Evolutionary conservation across 2,329 filamentous ascomycete species (phyloP).

Genomic region (Monosporascus sp.): DNA sequence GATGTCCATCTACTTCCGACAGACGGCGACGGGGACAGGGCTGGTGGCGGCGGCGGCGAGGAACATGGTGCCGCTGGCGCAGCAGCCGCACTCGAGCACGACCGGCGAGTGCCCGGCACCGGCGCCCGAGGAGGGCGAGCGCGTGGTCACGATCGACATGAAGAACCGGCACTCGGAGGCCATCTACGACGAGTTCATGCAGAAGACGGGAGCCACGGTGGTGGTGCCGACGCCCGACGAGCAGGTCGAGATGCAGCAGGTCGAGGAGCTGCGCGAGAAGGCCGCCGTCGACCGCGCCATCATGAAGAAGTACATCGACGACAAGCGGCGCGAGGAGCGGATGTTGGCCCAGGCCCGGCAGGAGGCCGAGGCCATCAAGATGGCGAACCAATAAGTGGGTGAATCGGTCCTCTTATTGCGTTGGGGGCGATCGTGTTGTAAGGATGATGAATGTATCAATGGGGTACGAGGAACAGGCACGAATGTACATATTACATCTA

Average conservation of each 20-base stretch:
- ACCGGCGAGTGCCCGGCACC: conserved; percentile 44
- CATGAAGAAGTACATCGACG: conserved; percentile 46
- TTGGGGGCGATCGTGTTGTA: no score
- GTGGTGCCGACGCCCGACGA: conserved; percentile 58
- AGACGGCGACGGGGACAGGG: conserved; percentile 21
- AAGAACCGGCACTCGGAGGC: conserved; percentile 53
- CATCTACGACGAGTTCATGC: conserved; percentile 60
- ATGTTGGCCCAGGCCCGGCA: conserved; percentile 51
- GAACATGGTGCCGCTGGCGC: conserved; percentile 24
- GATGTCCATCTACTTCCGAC: conserved; percentile 61
- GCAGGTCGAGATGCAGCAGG: conserved; percentile 47
- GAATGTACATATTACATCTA: no score
- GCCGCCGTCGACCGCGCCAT: conserved; percentile 50
- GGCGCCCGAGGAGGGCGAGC: conserved; percentile 43
- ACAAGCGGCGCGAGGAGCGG: conserved; percentile 57
- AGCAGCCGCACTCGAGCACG: conserved; percentile 43
- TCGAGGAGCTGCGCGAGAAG: conserved; percentile 49
- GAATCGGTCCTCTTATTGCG: no score
- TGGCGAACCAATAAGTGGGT: conserved; percentile 22
- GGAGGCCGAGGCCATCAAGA: conserved; percentile 40
- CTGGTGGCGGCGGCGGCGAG: conserved; percentile 11
- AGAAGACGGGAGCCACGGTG: conserved; percentile 54
- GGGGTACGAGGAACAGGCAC: no score
- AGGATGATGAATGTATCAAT: no score
- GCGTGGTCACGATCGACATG: conserved; percentile 55